Conservation (phyloP, 495 filamentous ascomycete species). For the Annulohypoxylon bovei region DNA sequence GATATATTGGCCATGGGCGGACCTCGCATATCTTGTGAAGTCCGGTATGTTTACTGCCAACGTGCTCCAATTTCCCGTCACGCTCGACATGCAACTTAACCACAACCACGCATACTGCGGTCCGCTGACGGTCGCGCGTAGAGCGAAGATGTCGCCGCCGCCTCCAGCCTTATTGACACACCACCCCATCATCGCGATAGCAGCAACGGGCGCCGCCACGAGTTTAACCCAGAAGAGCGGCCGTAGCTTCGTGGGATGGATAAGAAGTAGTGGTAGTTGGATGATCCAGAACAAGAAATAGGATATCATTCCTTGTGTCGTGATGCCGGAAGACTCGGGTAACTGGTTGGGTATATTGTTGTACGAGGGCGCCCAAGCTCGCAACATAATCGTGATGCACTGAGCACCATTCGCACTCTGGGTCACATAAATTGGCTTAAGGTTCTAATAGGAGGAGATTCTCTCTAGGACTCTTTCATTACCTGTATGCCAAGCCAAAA, state of each 20-base stretch:
- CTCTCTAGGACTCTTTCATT: background rate
- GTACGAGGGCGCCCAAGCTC: conserved; percentile 74
- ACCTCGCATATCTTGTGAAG: conserved; percentile 68
- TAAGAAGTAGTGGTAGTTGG: conserved; percentile 64
- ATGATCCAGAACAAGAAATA: conserved; percentile 71
- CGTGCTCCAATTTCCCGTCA: conserved; percentile 56
- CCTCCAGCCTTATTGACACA: conserved; percentile 59
- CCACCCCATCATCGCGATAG: conserved; percentile 65
- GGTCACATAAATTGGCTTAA: background rate
- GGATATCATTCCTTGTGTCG: conserved; percentile 69
- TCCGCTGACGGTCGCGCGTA: conserved; percentile 54
- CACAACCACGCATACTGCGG: conserved; percentile 53
- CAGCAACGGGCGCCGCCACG: conserved; percentile 61
- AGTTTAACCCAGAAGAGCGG: conserved; percentile 70
- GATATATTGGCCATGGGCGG: conserved; percentile 61
- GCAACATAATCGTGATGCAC: conserved; percentile 71
- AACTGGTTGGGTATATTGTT: conserved; percentile 64
- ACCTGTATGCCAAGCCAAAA: conserved; percentile 75
- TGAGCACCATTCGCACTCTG: conserved; percentile 74
- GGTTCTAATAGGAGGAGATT: background rate
- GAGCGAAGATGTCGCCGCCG: conserved; percentile 56
- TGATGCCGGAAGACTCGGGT: conserved; percentile 67
- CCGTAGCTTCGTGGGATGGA: conserved; percentile 65
- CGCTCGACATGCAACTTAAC: conserved; percentile 57
- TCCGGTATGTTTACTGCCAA: conserved; percentile 67